Evolutionary conservation across 768 basidiomycete species (phyloP).

Genomic region (Termitomyces sp.): DNA sequence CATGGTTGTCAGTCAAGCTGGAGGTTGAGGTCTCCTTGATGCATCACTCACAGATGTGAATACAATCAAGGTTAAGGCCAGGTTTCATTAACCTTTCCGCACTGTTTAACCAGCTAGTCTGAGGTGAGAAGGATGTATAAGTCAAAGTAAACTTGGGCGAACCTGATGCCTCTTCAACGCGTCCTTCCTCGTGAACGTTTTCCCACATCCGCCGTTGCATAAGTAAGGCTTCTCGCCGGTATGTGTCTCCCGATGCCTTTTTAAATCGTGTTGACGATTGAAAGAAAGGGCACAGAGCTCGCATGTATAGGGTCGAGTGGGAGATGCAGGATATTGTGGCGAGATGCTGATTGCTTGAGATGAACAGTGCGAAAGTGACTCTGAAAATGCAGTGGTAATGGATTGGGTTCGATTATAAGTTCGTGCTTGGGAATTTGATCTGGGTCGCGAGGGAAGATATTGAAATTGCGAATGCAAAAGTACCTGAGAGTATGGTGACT

Average conservation of each 20-base stretch:
- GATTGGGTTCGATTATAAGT: conserved; percentile 15
- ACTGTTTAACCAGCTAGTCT: conserved; percentile 67
- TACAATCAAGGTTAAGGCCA: conserved; percentile 24
- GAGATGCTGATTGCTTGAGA: conserved; percentile 29
- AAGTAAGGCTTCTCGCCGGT: conserved; percentile 80
- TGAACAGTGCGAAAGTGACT: conserved; percentile 14
- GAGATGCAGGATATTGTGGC: conserved; percentile 52
- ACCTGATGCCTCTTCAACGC: conserved; percentile 85
- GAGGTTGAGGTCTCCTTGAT: background rate
- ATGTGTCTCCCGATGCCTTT: conserved; percentile 80
- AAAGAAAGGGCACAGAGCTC: conserved; percentile 77
- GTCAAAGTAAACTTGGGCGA: conserved; percentile 17
- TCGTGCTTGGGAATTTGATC: conserved; percentile 37
- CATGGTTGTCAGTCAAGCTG: background rate
- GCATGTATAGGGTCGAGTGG: conserved; percentile 58
- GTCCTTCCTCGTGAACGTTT: conserved; percentile 85
- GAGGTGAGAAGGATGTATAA: conserved; percentile 8
- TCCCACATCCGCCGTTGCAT: conserved; percentile 81
- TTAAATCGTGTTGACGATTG: conserved; percentile 81
- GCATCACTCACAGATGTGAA: conserved; percentile 2
- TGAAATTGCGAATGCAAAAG: conserved; percentile 22
- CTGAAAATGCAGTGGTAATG: conserved; percentile 10
- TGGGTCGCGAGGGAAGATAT: conserved; percentile 27
- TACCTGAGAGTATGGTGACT: conserved; percentile 24
- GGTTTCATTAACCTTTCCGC: conserved; percentile 62